phyloP scores from a whole-genome alignment of 805 yeast genomes.

The Zygotorulaspora danielsina region DNA sequence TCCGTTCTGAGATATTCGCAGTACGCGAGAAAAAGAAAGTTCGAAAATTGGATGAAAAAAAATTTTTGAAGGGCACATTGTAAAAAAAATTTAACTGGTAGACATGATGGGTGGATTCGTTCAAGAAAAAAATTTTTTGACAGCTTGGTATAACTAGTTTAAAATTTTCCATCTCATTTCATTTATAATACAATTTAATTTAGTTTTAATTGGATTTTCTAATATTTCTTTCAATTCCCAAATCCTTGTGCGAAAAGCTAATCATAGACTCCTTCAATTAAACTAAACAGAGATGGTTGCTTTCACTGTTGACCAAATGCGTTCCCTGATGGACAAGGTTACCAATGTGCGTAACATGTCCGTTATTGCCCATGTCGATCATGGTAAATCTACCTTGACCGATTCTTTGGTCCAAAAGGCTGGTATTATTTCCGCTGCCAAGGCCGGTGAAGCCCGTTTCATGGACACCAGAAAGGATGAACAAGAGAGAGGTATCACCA shows the following conservation, averaged over 20 bases:
- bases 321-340: slow-evolving; percentile 98
- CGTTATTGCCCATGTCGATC: slow-evolving; percentile 99
- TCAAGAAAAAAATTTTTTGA: slow-evolving; percentile 11
- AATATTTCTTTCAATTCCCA: slow-evolving; percentile 5
- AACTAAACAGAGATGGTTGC: slow-evolving; percentile 34
- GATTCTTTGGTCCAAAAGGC: slow-evolving; percentile 99
- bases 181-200: slow-evolving; percentile 1
- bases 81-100: slow-evolving; percentile 4
- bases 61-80: slow-evolving; percentile 4
- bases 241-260: slow-evolving; percentile 16
- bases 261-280: slow-evolving; percentile 15
- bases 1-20: slow-evolving; percentile 12
- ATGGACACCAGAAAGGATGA: slow-evolving; percentile 99
- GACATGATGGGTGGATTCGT: slow-evolving; percentile 4
- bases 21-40: slow-evolving; percentile 13
- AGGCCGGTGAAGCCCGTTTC: slow-evolving; percentile 99
- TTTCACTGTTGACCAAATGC: slow-evolving; percentile 84
- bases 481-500: slow-evolving; percentile 99
- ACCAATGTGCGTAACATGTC: slow-evolving; percentile 99
- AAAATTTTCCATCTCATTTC: slow-evolving; percentile 2
- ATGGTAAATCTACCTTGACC: slow-evolving; percentile 99
- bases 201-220: slow-evolving; percentile 2
- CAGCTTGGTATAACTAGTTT: slow-evolving; percentile 1
- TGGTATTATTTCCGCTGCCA: slow-evolving; percentile 99
- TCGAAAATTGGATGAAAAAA: slow-evolving; percentile 2